Percentiles rank a stretch among this genome's conserved stretches.
These are phyloP conservation scores for Porphyra umbilicalis DNA, from an alignment of 31 red algal species.

Conservation along the genomic window DNA sequence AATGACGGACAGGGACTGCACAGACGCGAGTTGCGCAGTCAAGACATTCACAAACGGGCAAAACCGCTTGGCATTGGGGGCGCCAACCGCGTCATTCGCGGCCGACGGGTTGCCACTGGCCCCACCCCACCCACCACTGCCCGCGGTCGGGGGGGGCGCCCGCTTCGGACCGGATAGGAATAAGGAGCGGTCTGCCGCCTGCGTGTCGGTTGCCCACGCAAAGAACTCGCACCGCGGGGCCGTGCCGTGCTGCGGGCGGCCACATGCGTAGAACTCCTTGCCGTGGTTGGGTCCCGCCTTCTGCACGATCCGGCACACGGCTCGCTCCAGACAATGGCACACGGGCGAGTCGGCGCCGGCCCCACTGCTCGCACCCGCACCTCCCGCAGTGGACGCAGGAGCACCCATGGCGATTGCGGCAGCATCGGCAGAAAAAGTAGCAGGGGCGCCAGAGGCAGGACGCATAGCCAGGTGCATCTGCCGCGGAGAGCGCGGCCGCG, in stretches of 20 bases:
- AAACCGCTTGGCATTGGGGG: slow-evolving; percentile 7
- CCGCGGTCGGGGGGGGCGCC: not conserved
- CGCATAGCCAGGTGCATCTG: not conserved
- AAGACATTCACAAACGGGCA: not conserved
- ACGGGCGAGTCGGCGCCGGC: slow-evolving; percentile 5
- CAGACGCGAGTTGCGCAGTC: not conserved
- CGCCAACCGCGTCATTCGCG: not conserved
- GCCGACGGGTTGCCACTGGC: not conserved
- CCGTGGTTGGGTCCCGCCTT: slow-evolving; percentile 33
- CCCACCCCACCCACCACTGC: not conserved
- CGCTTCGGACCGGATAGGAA: not conserved
- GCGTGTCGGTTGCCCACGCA: slow-evolving; percentile 26
- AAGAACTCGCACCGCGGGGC: slow-evolving; percentile 52
- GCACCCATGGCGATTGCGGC: too few species aligned
- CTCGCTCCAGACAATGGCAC: slow-evolving; percentile 16
- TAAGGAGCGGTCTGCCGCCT: not conserved
- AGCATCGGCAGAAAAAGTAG: too few species aligned
- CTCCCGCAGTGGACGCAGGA: not conserved
- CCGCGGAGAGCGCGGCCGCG: not conserved
- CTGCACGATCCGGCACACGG: slow-evolving; percentile 27
- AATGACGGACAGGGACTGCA: not conserved
- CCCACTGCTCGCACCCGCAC: not conserved
- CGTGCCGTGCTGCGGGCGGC: not conserved
- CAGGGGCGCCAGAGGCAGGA: too few species aligned
- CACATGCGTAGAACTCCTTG: slow-evolving; percentile 22